A percentile compares a stretch with the other conserved stretches of the same genome.
Evolutionary conservation across 129 eudicot species (phyloP).

Genomic region (Heracleum sosnowskyi): DNA sequence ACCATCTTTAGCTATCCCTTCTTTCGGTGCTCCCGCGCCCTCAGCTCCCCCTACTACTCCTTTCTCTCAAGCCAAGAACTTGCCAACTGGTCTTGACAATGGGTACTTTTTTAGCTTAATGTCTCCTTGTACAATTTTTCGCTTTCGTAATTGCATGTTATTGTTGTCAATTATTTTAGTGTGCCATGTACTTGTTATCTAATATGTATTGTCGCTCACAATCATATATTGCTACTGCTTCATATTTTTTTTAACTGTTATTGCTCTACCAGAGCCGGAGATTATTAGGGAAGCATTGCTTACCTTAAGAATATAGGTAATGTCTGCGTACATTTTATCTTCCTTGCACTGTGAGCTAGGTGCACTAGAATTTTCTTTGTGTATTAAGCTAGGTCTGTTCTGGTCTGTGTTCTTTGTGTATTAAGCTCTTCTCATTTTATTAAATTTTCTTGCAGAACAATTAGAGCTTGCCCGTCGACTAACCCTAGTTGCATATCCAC

Average conservation of each 20-base stretch:
- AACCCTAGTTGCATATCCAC: conserved; percentile 88
- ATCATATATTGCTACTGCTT: too few species aligned
- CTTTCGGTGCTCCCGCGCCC: conserved; percentile 30
- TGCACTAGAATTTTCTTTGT: not conserved
- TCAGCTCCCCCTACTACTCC: conserved; percentile 57
- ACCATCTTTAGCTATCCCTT: conserved; percentile 62
- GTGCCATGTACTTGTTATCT: too few species aligned
- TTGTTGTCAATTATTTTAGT: not conserved
- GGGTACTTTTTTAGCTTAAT: conserved; percentile 39
- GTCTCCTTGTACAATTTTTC: not conserved
- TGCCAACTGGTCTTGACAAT: conserved; percentile 72
- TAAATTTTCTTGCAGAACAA: conserved; percentile 45
- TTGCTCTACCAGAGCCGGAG: too few species aligned
- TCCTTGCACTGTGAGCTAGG: not conserved
- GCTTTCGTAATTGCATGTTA: not conserved
- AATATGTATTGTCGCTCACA: too few species aligned
- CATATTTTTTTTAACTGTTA: too few species aligned
- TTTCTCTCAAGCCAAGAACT: conserved; percentile 77
- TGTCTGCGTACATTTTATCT: not conserved
- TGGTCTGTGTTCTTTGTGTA: not conserved
- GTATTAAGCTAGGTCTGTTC: not conserved
- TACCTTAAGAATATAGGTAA: not conserved
- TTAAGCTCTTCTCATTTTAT: not conserved
- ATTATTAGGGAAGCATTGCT: too few species aligned
- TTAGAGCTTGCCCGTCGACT: conserved; percentile 78